Base-by-base conservation (phyloP, 2,329 filamentous ascomycete species). In the Camillea tinctor region DNA sequence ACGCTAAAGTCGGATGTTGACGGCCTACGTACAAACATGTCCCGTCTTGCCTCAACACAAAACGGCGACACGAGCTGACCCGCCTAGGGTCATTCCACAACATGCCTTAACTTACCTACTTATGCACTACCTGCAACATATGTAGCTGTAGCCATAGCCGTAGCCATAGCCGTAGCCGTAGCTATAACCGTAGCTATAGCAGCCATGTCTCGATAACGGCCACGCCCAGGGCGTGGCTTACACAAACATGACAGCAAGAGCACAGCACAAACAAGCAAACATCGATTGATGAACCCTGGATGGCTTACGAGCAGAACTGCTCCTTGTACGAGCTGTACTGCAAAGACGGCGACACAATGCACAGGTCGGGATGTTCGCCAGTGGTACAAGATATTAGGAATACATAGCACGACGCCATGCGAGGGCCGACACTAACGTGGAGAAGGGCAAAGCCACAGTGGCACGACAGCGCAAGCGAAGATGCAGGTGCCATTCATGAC, bases 381-480 rank as follows among this genome's bases (percentile, higher is more conserved):
- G 64, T 62, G 55, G 56, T 53, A 65, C 63, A 57, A 58, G 59
- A 50, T 26, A 55, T 55, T 15, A 23, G n/a, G 54, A 30, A 30
- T 50, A 30, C 21, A 57, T 52, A 36, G 49, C 55, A 52, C 55
- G 50, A 54, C 55, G 40, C 50, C 55, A 52, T 57, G 55, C 55
- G 40, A 21, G 48, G 48, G 19, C 40, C 54, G 36, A 50, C 19
- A 57, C 50, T 36, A 52, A 19, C 55, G 55, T 53, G 50, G 55
- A 60, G 48, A 57, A 60, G 54, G 62, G 53, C 54, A 58, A 53
- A 55, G 58, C 59, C 54, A 64, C 50, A 44, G 63, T 67, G 59
- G 54, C 65, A 67, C 65, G 56, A 50, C 65, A 57, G 61, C 60
- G 55, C 57, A 67, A 63, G 65, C 63, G 63, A 67, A 48, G 53